Evolutionary conservation across 495 filamentous ascomycete genomes (phyloP).

Genomic region (Penicillium coffeae): DNA sequence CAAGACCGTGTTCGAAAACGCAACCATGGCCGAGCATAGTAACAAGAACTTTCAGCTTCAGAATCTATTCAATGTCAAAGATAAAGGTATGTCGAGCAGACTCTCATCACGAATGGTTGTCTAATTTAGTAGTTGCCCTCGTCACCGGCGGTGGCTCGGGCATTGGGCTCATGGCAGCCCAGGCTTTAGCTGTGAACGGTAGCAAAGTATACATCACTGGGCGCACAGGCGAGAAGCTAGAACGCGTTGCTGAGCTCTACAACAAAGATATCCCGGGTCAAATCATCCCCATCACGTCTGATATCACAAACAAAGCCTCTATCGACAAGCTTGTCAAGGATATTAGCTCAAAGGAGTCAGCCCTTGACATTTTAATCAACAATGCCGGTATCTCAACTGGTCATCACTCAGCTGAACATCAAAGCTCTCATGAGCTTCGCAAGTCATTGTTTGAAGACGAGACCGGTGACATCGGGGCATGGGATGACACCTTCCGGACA

Average conservation of each 20-base stretch:
- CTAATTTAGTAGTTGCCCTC: slow-evolving; percentile 40
- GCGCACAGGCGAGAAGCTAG: slow-evolving; percentile 53
- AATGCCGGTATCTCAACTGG: slow-evolving; percentile 47
- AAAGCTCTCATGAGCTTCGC: slow-evolving; percentile 46
- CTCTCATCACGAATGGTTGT: neutral
- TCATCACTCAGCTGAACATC: slow-evolving; percentile 30
- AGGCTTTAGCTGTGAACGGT: slow-evolving; percentile 59
- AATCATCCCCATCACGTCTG: slow-evolving; percentile 53
- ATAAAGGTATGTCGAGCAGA: slow-evolving; percentile 29
- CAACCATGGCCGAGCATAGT: slow-evolving; percentile 28
- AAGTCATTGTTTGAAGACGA: slow-evolving; percentile 54
- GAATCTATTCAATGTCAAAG: slow-evolving; percentile 54
- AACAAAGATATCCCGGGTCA: slow-evolving; percentile 46
- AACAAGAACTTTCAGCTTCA: slow-evolving; percentile 48
- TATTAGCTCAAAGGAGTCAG: slow-evolving; percentile 39
- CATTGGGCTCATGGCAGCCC: slow-evolving; percentile 50
- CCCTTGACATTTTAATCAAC: slow-evolving; percentile 53
- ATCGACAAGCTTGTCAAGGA: slow-evolving; percentile 43
- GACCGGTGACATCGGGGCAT: slow-evolving; percentile 35
- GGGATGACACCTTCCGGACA: slow-evolving; percentile 44
- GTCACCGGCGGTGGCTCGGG: slow-evolving; percentile 54
- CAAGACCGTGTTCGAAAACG: too few relatives aligned
- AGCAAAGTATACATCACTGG: slow-evolving; percentile 59
- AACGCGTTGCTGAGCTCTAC: slow-evolving; percentile 45
- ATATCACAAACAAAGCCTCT: slow-evolving; percentile 46